Conservation (phyloP, 2,329 filamentous ascomycete species). For the Cladophialophora bantiana region DNA sequence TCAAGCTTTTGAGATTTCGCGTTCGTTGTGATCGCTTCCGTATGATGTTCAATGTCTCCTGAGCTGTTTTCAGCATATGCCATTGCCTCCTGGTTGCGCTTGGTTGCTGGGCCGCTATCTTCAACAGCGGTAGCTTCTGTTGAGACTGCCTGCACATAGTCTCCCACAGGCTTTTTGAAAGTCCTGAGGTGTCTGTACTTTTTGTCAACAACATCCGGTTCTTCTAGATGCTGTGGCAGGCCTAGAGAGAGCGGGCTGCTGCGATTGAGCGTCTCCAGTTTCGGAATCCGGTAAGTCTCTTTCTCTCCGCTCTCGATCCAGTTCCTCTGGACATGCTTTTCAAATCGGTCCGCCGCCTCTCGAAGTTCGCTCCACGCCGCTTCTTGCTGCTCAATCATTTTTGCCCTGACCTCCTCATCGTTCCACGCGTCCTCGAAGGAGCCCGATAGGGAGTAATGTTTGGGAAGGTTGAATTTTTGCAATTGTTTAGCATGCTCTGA, state of each 20-base stretch:
- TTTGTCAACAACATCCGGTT: conserved; percentile 11
- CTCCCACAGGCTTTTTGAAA: conserved; percentile 1
- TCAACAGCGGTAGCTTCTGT: not conserved
- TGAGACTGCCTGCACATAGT: not conserved
- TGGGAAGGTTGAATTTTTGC: conserved; percentile 68
- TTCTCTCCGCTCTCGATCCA: conserved; percentile 36
- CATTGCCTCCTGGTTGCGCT: not conserved
- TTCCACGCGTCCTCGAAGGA: conserved; percentile 52
- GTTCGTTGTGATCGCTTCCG: not conserved
- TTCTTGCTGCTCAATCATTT: conserved; percentile 49
- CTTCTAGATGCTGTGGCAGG: conserved; percentile 26
- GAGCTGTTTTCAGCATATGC: not conserved
- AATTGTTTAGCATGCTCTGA: conserved; percentile 71
- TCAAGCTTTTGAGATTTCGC: conserved; percentile 4
- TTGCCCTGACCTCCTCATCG: conserved; percentile 52
- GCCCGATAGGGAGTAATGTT: conserved; percentile 47
- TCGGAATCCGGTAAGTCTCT: conserved; percentile 27
- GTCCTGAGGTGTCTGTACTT: conserved; percentile 14
- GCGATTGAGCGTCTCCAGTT: conserved; percentile 28
- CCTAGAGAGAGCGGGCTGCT: conserved; percentile 17
- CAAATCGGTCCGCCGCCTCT: conserved; percentile 39
- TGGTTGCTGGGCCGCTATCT: not conserved
- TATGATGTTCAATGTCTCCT: not conserved
- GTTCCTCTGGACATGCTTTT: conserved; percentile 39
- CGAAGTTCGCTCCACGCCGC: conserved; percentile 42